A percentile compares a stretch with the other conserved stretches of the same genome.
These are phyloP conservation scores for Pyricularia sp. DNA, from an alignment of 2,329 filamentous ascomycete genomes.

Conservation along the genomic window DNA sequence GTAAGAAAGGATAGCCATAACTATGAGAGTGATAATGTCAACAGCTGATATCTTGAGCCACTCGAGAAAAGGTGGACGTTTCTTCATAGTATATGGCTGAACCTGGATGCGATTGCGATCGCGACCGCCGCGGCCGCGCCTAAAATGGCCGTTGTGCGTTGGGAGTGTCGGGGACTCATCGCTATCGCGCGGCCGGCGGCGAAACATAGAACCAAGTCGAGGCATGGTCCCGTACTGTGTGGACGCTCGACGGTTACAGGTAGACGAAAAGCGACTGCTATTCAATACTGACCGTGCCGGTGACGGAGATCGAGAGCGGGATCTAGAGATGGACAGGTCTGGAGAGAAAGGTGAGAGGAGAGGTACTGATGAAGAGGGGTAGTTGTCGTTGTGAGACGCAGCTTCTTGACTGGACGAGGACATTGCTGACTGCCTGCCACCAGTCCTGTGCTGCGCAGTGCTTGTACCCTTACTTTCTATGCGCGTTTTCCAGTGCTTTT, in stretches of 20 bases:
- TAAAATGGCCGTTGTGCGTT: not conserved
- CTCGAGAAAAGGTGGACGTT: conserved; percentile 42
- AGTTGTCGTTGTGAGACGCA: not conserved
- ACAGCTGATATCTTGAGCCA: conserved; percentile 61
- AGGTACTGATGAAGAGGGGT: not conserved
- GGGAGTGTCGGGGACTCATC: not conserved
- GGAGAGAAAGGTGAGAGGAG: not conserved
- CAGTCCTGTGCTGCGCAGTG: not conserved
- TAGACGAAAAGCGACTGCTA: not conserved
- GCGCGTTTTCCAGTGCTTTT: not conserved
- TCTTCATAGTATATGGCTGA: not conserved
- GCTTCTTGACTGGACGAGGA: not conserved
- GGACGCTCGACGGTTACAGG: not conserved
- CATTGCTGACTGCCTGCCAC: not conserved
- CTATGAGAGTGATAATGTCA: conserved; percentile 58
- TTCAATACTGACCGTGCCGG: not conserved
- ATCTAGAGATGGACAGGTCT: not conserved
- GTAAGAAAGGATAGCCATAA: conserved; percentile 56
- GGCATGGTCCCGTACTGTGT: not conserved
- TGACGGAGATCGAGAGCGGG: not conserved
- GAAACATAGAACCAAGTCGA: not conserved
- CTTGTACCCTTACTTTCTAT: not conserved
- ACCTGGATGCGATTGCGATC: no score
- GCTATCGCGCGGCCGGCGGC: conserved; percentile 1
- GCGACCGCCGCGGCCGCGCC: not conserved